Conservation (phyloP, 2,329 filamentous ascomycete species). For the Teratosphaeria zuluensis region DNA sequence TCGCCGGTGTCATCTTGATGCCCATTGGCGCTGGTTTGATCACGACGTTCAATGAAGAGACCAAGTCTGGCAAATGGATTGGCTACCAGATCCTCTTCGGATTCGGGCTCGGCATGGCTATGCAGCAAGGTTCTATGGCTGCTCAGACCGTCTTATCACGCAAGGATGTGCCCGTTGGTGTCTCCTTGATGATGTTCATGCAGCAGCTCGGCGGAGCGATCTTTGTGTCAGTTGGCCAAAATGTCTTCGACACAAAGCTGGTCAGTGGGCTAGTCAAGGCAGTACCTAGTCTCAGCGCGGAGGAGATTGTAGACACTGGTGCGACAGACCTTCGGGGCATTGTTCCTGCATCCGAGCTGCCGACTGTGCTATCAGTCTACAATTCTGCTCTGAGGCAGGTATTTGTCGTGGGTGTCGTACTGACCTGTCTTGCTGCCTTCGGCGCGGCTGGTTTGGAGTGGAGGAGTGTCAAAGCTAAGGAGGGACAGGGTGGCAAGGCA, state of each 20-base stretch:
- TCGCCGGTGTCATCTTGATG: conserved; percentile 30
- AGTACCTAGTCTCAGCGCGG: conserved; percentile 7
- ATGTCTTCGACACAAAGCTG: conserved; percentile 13
- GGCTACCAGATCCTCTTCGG: conserved; percentile 40
- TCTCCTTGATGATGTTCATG: conserved; percentile 33
- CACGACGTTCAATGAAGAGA: conserved; percentile 20
- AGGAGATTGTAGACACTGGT: conserved; percentile 17
- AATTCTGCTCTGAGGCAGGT: conserved; percentile 20
- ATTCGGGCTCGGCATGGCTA: conserved; percentile 33
- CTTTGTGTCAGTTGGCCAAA: conserved; percentile 34
- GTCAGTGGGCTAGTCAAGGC: conserved; percentile 3
- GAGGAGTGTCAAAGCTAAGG: conserved; percentile 14
- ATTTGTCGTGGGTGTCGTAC: conserved; percentile 15
- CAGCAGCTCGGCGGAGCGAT: conserved; percentile 36
- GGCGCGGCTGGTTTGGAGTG: conserved; percentile 20
- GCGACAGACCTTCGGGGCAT: conserved; percentile 19
- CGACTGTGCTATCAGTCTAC: conserved; percentile 15
- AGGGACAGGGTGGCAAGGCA: not conserved
- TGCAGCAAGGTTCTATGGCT: conserved; percentile 33
- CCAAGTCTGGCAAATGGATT: conserved; percentile 22
- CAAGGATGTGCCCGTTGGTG: conserved; percentile 30
- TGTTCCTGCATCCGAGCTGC: conserved; percentile 14
- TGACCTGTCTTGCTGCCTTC: conserved; percentile 12
- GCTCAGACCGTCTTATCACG: conserved; percentile 28
- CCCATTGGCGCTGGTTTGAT: conserved; percentile 35